Evolutionary conservation across 2,329 filamentous ascomycete species (phyloP), one percentile per base, ranked within the genome.

Genomic region (Fusarium coffeatum): DNA sequence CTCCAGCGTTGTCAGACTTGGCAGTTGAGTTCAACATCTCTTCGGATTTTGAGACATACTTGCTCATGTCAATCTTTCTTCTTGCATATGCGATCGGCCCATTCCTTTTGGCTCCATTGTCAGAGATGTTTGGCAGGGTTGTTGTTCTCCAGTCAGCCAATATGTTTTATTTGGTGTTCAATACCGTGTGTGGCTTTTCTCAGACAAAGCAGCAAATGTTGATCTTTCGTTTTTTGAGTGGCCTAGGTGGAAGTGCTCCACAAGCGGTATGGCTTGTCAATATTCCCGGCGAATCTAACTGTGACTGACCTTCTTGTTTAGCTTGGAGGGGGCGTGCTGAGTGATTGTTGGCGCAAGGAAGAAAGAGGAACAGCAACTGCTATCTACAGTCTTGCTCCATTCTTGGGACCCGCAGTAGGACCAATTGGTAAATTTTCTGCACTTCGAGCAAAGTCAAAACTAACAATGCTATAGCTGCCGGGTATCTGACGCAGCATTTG

Each of bases 1-100:
- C 85, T 0, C 86, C 86, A 0, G 85, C 83, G 1, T 72, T 88
- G 13, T 66, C 76, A 6, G 76, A 79, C 8, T 80, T 88, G 22
- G 79, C 80, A 2, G 72, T 76, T 3, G 83, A 87, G 18, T 78
- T 87, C 34, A 60, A 81, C 25, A 83, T 87, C 51, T 75, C 73
- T 1, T 79, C 79, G 10, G 78, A 73, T 7, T 79, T 86, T 28
- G 76, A 83, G 43, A 83, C 74, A 58, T 87, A 41, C 7, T 84
- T 90, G 50, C 82, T 88, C 67, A 82, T 90, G 55, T 88, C 87
- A 2, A 83, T 91, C 40, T 89, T 88, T 75, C 82, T 91, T 6
- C 81, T 89, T 0, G 87, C 87, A 54, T 85, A 85, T 47, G 85
- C 84, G 13, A 79, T 87, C 27, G 86, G 86, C 0, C 86, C 86